Conservation (phyloP, 148 eudicot genomes). For the Camellia granthamiana region DNA sequence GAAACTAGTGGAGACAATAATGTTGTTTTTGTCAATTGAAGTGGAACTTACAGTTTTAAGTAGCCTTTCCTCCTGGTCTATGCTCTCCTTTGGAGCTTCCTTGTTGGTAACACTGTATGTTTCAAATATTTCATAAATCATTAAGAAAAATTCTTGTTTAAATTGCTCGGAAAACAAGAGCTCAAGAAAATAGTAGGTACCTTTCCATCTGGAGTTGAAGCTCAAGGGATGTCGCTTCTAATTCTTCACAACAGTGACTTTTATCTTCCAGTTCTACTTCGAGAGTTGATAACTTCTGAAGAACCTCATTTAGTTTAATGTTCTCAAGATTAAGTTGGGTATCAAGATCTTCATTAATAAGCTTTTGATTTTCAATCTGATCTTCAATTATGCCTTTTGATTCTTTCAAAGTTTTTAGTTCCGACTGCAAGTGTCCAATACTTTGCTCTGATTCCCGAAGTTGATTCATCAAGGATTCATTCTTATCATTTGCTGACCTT, state of each 20-base stretch:
- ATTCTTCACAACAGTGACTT: constrained; percentile 65
- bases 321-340: constrained; percentile 63
- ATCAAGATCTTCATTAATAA: constrained; percentile 71
- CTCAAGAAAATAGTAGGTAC: constrained; percentile 24
- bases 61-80: constrained; percentile 37
- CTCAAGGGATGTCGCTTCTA: constrained; percentile 78
- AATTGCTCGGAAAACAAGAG: not conserved
- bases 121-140: constrained; percentile 23
- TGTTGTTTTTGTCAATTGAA: not conserved
- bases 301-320: constrained; percentile 46
- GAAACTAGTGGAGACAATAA: not conserved
- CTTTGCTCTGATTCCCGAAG: constrained; percentile 40
- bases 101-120: constrained; percentile 41
- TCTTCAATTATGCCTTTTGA: constrained; percentile 51
- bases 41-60: constrained; percentile 47
- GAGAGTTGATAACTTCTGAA: constrained; percentile 60
- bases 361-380: constrained; percentile 65
- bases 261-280: constrained; percentile 75
- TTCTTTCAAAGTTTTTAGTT: constrained; percentile 42
- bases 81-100: constrained; percentile 31
- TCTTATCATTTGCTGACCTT: constrained; percentile 28
- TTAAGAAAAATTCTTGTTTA: not conserved
- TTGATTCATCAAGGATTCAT: constrained; percentile 28
- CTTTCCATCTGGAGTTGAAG: constrained; percentile 92
- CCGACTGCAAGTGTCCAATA: constrained; percentile 36